Percentiles rank a stretch among this genome's conserved stretches.
Evolutionary conservation across 768 basidiomycete species (phyloP).

Genomic region (Podaxis pistillaris): DNA sequence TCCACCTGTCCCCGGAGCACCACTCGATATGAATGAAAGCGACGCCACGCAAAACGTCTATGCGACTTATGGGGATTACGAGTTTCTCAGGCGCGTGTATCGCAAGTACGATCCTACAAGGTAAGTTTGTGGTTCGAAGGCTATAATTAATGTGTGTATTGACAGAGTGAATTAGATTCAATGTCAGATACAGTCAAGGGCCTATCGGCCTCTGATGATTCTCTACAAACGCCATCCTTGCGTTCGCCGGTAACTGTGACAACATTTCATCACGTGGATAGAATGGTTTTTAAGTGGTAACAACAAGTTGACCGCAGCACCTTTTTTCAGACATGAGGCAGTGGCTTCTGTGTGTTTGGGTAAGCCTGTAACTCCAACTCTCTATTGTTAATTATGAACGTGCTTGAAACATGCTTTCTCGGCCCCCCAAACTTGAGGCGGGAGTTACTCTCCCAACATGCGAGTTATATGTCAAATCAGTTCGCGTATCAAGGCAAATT

Average conservation of each 20-base stretch:
- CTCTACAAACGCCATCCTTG: background rate
- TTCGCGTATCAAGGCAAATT: background rate
- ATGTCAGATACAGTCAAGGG: conserved; percentile 14
- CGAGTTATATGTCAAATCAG: background rate
- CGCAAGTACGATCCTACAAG: conserved; percentile 43
- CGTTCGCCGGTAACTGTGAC: background rate
- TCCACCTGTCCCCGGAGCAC: conserved; percentile 34
- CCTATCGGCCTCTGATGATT: conserved; percentile 12
- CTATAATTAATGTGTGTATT: conserved; percentile 22
- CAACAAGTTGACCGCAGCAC: background rate
- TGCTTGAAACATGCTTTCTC: background rate
- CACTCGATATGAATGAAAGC: conserved; percentile 40
- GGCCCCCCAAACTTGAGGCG: background rate
- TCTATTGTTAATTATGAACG: background rate
- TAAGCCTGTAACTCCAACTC: background rate
- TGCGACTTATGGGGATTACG: conserved; percentile 36
- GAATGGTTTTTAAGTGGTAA: background rate
- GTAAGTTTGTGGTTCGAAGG: conserved; percentile 29
- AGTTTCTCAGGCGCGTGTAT: conserved; percentile 35
- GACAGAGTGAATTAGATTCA: conserved; percentile 11
- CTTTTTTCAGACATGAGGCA: background rate
- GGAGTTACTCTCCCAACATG: background rate
- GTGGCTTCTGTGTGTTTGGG: background rate
- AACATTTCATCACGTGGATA: background rate
- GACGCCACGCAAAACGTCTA: conserved; percentile 38